phyloP scores from a whole-genome alignment of 345 rosid genomes.

The Arabidopsis suecica region DNA sequence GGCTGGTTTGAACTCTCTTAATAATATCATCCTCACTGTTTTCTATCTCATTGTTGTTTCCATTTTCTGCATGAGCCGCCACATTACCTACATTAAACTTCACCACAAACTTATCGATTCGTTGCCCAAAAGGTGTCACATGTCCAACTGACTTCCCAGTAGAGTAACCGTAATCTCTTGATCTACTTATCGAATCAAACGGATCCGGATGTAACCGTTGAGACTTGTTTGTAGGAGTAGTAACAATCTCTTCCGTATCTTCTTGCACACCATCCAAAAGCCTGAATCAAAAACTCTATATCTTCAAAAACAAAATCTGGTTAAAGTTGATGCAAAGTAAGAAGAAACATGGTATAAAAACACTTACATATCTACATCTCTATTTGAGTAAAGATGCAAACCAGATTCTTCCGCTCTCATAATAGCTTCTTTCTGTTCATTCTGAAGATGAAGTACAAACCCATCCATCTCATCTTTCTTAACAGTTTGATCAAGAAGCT shows the following conservation, averaged over 20 bases:
- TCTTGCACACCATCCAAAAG: conserved; percentile 67
- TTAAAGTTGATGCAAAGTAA: conserved; percentile 14
- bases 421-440: conserved; percentile 71
- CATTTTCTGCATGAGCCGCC: conserved; percentile 47
- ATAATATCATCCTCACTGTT: conserved; percentile 72
- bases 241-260: conserved; percentile 52
- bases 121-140: conserved; percentile 80
- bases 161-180: conserved; percentile 63
- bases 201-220: conserved; percentile 49
- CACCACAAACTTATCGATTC: conserved; percentile 69
- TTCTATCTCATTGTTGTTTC: conserved; percentile 45
- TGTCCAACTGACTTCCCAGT: conserved; percentile 60
- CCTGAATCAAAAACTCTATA: conserved; percentile 48
- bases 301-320: neutral
- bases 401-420: conserved; percentile 59
- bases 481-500: conserved; percentile 58
- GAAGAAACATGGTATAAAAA: conserved; percentile 28
- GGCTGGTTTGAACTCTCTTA: conserved; percentile 65
- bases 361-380: conserved; percentile 90
- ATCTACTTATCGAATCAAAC: conserved; percentile 50
- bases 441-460: conserved; percentile 77
- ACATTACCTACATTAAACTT: conserved; percentile 63
- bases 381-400: conserved; percentile 76
- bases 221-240: conserved; percentile 71
- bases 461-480: conserved; percentile 83